These are phyloP conservation scores for Chondrostereum purpureum DNA, from an alignment of 1,284 basidiomycete species.

Conservation along the genomic window DNA sequence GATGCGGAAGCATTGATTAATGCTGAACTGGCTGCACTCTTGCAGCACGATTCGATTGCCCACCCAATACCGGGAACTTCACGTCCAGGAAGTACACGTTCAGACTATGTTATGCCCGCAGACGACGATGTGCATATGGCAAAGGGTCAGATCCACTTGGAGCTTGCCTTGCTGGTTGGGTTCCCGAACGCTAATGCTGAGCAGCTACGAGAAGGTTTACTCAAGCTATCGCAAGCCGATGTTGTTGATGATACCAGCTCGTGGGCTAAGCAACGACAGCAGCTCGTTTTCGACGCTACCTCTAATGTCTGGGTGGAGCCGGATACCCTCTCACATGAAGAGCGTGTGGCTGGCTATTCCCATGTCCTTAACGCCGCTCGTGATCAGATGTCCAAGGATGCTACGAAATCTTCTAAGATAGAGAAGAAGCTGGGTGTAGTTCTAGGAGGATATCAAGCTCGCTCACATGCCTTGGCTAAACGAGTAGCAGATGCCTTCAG, in stretches of 20 bases:
- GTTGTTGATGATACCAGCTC: conserved; percentile 49
- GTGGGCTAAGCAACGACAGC: conserved; percentile 62
- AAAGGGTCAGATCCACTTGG: conserved; percentile 66
- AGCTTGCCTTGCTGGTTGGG: conserved; percentile 76
- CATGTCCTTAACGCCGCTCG: conserved; percentile 58
- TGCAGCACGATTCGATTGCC: conserved; percentile 85
- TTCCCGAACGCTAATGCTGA: conserved; percentile 79
- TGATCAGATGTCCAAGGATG: conserved; percentile 78
- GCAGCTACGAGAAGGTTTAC: conserved; percentile 71
- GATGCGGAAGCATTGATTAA: conserved; percentile 67
- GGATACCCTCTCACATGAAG: conserved; percentile 45
- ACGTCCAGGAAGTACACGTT: conserved; percentile 69
- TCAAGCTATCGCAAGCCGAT: conserved; percentile 55
- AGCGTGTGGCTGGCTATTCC: conserved; percentile 61
- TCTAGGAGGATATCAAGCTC: conserved; percentile 86
- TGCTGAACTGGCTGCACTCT: conserved; percentile 71
- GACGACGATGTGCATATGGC: conserved; percentile 78
- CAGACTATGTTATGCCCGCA: conserved; percentile 69
- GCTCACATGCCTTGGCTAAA: conserved; percentile 65
- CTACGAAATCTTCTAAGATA: conserved; percentile 73
- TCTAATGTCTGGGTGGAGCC: conserved; percentile 66
- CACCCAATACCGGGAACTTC: conserved; percentile 87
- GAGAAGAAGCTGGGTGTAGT: conserved; percentile 90
- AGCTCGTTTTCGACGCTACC: conserved; percentile 57
- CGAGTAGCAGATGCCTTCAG: conserved; percentile 65